These are phyloP conservation scores for Solanum dulcamara DNA, from an alignment of 257 asterid species.

Conservation along the genomic window DNA sequence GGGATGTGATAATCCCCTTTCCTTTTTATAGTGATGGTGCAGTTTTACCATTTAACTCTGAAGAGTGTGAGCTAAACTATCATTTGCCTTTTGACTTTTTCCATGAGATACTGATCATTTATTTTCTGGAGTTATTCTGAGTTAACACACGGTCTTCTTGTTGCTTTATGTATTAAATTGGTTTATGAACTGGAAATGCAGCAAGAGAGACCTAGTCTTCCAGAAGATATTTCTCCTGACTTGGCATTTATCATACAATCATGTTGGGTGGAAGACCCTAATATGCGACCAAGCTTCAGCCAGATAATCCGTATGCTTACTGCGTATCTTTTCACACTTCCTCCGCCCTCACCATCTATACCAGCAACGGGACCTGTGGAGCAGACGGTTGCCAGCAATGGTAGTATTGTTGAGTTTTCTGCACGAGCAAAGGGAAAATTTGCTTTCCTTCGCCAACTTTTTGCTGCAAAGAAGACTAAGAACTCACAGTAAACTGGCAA, in stretches of 20 bases:
- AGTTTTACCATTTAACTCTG: background rate
- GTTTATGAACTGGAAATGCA: conserved; percentile 26
- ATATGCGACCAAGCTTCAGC: conserved; percentile 80
- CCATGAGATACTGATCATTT: background rate
- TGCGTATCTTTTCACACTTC: conserved; percentile 48
- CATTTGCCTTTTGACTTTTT: background rate
- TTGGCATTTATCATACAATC: conserved; percentile 72
- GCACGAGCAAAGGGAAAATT: conserved; percentile 77
- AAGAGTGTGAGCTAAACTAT: background rate
- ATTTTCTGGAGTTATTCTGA: background rate
- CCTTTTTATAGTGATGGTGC: background rate
- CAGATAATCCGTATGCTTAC: conserved; percentile 87
- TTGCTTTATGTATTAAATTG: background rate
- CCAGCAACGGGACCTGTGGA: conserved; percentile 27
- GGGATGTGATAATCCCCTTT: background rate
- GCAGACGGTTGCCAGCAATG: conserved; percentile 34
- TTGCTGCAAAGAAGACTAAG: conserved; percentile 77
- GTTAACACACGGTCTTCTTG: background rate
- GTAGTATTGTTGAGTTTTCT: conserved; percentile 57
- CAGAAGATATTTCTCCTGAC: conserved; percentile 58
- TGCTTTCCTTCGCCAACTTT: conserved; percentile 79
- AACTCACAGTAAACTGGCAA: conserved; percentile 32
- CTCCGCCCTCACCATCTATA: conserved; percentile 30
- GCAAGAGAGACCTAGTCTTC: conserved; percentile 85
- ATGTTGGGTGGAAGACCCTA: conserved; percentile 98